Evolutionary conservation across 208 protist genomes (phyloP).

Genomic region (Wallacemonas sp.): DNA sequence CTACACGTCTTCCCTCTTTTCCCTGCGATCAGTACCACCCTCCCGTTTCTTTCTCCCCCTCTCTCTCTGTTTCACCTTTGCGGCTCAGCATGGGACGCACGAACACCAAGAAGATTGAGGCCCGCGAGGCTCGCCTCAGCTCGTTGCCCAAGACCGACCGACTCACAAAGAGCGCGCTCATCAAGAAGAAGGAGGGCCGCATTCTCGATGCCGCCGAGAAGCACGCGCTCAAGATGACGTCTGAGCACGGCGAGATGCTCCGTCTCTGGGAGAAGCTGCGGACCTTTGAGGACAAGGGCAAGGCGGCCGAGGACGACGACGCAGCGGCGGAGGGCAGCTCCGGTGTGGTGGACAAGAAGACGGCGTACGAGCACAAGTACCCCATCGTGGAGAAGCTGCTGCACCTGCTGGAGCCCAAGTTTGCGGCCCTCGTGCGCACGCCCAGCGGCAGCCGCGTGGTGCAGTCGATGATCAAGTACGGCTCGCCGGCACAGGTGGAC

Average conservation of each 20-base stretch:
- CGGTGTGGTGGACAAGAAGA: slow-evolving; percentile 34
- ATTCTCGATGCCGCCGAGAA: slow-evolving; percentile 86
- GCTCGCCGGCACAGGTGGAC: slow-evolving; percentile 62
- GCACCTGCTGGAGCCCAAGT: slow-evolving; percentile 79
- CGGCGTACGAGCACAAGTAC: slow-evolving; percentile 86
- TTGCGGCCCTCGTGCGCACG: slow-evolving; percentile 63
- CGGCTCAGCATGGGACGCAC: slow-evolving; percentile 68
- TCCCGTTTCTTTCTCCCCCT: slow-evolving; percentile 15
- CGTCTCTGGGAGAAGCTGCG: slow-evolving; percentile 86
- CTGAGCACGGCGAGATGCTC: slow-evolving; percentile 86
- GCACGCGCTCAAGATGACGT: slow-evolving; percentile 89
- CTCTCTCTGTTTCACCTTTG: not conserved
- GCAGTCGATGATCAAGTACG: slow-evolving; percentile 93
- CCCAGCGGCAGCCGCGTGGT: slow-evolving; percentile 81
- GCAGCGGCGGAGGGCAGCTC: slow-evolving; percentile 18
- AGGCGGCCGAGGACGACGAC: slow-evolving; percentile 18
- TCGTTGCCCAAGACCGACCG: slow-evolving; percentile 75
- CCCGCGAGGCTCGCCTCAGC: slow-evolving; percentile 56
- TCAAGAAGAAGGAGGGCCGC: slow-evolving; percentile 89
- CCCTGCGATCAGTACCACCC: no score
- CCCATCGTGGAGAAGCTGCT: slow-evolving; percentile 84
- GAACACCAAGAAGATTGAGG: slow-evolving; percentile 77
- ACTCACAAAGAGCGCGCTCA: slow-evolving; percentile 73
- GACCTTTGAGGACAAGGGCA: slow-evolving; percentile 33
- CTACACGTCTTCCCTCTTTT: no score